Evolutionary conservation across 1,284 basidiomycete genomes (phyloP), one percentile per base, ranked within the genome.

Genomic region (Cryptococcus hybrid): DNA sequence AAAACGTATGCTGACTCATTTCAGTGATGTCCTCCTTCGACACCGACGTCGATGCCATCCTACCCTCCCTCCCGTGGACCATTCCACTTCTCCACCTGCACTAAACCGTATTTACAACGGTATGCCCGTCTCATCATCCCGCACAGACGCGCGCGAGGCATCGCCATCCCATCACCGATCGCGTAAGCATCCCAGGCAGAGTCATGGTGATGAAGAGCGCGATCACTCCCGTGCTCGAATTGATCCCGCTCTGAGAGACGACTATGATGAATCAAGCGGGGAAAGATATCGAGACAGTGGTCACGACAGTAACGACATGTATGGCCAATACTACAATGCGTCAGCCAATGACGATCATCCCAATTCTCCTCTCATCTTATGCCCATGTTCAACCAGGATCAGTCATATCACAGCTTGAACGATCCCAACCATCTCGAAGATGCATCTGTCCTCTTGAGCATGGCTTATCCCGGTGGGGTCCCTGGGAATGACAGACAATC

Each of bases 21-120:
- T 12, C 59, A 78, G 77, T 60, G 78, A 79, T 54, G 78, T 79
- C 3, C 70, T 79, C 0, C 70, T 79, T 9, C 74, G 78, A n/a
- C 78, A 79, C 57, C 67, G 74, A 40, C 68, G 78, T 15, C 63
- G 76, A 53, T 78, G 77, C 57, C 78, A 79, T 58, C 75, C 76
- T 3, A 75, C 75, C 0, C 73, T 71, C 8, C 74, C 74, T 7
- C 73, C 74, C 2, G 61, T 63, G 8, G 73, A 76, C 47, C 61
- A 68, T 30, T 64, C 64, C 7, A 69, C 72, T 4, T 77, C 75
- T 5, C 75, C 75, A 1, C 60, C 68, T 8, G 63, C 71, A 3
- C 58, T 63, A 3, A 61, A 64, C 39, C 67, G 73, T 2, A 63
- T 58, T 1, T 73, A 75, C 48, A 71, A 69, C 1, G 66, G 70